These are phyloP conservation scores for Fusarium pseudoanthophilum DNA, from an alignment of 2,329 filamentous ascomycete species.

Conservation along the genomic window DNA sequence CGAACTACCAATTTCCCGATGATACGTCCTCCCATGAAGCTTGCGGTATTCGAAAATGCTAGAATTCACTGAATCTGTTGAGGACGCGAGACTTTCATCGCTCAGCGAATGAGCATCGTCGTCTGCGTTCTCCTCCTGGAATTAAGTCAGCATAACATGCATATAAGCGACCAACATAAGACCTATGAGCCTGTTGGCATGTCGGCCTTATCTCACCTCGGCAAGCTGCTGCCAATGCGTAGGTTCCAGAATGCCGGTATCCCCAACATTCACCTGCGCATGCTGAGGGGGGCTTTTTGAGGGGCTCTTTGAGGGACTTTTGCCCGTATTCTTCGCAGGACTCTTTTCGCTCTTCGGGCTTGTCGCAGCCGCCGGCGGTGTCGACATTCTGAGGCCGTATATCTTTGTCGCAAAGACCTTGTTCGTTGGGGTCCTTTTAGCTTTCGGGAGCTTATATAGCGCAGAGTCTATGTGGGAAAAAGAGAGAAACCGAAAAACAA, in stretches of 20 bases:
- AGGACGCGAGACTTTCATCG: neutral
- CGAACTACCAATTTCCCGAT: constrained; percentile 10
- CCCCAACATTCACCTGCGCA: neutral
- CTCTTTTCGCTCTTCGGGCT: constrained; percentile 12
- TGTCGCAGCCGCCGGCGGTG: constrained; percentile 10
- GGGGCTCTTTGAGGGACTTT: constrained; percentile 9
- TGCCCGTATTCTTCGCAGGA: neutral
- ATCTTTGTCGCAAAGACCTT: neutral
- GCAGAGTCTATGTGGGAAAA: neutral
- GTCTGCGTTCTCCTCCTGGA: neutral
- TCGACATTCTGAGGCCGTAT: neutral
- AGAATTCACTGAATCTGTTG: constrained; percentile 8
- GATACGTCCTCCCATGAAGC: constrained; percentile 18
- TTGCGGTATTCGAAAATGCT: constrained; percentile 22
- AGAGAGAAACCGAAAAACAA: neutral
- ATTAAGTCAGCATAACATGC: neutral
- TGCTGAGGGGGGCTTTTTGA: constrained; percentile 13
- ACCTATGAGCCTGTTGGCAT: neutral
- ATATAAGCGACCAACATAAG: neutral
- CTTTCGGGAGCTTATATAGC: neutral
- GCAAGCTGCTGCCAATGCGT: constrained; percentile 20
- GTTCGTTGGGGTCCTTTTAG: neutral
- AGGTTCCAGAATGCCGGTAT: constrained; percentile 1
- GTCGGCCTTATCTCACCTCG: neutral
- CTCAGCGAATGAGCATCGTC: constrained; percentile 7